A percentile compares a stretch with the other conserved stretches of the same genome.
Evolutionary conservation across 2,329 filamentous ascomycete genomes (phyloP).

Genomic region (Trichophaea hybrida): DNA sequence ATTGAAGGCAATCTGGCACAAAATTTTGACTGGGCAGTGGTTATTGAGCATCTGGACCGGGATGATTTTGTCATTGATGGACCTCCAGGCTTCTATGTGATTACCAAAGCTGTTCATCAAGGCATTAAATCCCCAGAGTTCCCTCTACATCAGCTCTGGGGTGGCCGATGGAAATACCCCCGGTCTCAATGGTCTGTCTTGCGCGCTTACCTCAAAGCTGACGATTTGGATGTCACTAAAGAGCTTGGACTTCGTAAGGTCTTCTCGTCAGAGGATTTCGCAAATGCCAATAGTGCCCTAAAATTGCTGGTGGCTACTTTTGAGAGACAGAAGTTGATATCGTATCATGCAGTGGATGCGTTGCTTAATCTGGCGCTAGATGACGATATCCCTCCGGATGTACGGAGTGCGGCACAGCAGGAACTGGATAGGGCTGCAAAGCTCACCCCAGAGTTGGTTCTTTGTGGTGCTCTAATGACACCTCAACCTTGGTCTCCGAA

Average conservation of each 20-base stretch:
- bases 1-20: conserved; percentile 30
- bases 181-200: conserved; percentile 91
- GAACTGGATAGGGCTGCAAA: conserved; percentile 28
- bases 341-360: conserved; percentile 62
- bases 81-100: conserved; percentile 61
- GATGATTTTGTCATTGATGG: conserved; percentile 66
- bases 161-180: conserved; percentile 69
- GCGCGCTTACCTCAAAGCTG: conserved; percentile 61
- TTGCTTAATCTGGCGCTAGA: conserved; percentile 45
- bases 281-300: conserved; percentile 45
- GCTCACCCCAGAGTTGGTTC: conserved; percentile 32
- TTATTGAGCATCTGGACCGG: conserved; percentile 46
- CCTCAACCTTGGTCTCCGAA: conserved; percentile 37
- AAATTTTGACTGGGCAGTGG: conserved; percentile 26
- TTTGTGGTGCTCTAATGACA: conserved; percentile 37
- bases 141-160: conserved; percentile 82
- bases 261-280: conserved; percentile 53
- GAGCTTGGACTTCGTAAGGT: conserved; percentile 70
- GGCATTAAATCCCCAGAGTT: conserved; percentile 40
- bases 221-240: conserved; percentile 67
- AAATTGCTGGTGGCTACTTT: conserved; percentile 50
- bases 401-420: conserved; percentile 25
- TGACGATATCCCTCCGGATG: conserved; percentile 21
- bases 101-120: conserved; percentile 61
- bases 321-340: conserved; percentile 74